phyloP scores from a whole-genome alignment of 129 eudicot species.

The Escallonia herrerae region DNA sequence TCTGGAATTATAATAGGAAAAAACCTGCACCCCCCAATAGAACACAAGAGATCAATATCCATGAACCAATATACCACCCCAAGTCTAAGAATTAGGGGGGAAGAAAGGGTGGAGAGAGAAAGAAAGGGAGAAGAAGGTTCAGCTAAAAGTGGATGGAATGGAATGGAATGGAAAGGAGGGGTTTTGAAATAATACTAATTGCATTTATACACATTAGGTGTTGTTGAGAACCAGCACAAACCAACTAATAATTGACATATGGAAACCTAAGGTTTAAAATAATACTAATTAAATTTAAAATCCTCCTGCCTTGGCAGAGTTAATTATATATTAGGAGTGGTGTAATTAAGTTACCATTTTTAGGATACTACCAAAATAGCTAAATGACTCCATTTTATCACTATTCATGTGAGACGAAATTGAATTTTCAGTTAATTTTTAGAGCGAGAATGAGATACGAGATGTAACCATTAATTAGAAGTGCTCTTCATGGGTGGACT shows the following conservation, averaged over 20 bases:
- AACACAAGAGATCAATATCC: conserved; percentile 79
- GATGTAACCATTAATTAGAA: not conserved
- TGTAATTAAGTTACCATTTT: not conserved
- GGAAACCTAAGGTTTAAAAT: conserved; percentile 6
- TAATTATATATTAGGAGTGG: not conserved
- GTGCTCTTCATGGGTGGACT: not conserved
- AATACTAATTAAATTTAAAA: not conserved
- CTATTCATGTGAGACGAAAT: too few relatives aligned
- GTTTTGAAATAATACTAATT: conserved; percentile 19
- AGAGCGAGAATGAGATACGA: too few relatives aligned
- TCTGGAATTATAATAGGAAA: conserved; percentile 17
- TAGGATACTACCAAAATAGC: not conserved
- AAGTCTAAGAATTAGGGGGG: conserved; percentile 7
- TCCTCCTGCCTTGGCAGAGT: not conserved
- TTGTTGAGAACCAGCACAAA: conserved; percentile 1
- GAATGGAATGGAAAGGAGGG: conserved; percentile 5
- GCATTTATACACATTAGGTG: conserved; percentile 10
- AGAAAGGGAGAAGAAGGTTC: conserved; percentile 5
- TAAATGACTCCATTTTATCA: too few relatives aligned
- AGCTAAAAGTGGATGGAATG: conserved; percentile 15
- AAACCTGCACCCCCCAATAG: conserved; percentile 62
- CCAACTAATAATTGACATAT: not conserved
- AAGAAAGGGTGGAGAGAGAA: too few relatives aligned
- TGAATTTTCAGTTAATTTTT: too few relatives aligned
- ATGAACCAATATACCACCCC: conserved; percentile 54